These are phyloP conservation scores for Groenewaldozyma sp. DNA, from an alignment of 1,139 yeast species.

Conservation along the genomic window DNA sequence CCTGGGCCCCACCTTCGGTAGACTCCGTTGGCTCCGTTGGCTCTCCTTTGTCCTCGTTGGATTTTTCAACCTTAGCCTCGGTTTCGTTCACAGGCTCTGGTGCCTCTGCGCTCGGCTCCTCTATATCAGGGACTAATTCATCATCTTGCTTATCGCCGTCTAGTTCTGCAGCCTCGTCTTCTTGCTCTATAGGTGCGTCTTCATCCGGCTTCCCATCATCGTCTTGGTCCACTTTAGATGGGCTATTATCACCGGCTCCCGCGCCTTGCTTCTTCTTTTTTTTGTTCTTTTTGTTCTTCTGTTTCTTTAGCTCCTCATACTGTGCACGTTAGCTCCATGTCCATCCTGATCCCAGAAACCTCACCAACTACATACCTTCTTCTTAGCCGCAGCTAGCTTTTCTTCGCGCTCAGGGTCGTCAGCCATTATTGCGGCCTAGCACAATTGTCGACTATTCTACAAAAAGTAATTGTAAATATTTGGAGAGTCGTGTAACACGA, in stretches of 20 bases:
- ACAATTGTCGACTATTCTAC: too few species aligned
- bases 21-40: not conserved
- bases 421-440: constrained; percentile 2
- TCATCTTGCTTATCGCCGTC: not conserved
- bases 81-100: constrained; percentile 6
- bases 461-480: too few species aligned
- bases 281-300: constrained; percentile 40
- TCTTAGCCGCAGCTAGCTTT: constrained; percentile 55
- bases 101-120: constrained; percentile 3
- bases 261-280: constrained; percentile 27
- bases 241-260: constrained; percentile 14
- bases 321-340: constrained; percentile 10
- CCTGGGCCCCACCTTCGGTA: constrained; percentile 8
- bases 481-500: too few species aligned
- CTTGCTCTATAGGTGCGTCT: not conserved
- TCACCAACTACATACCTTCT: constrained; percentile 39
- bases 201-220: constrained; percentile 8
- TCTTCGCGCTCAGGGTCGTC: constrained; percentile 25
- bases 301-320: constrained; percentile 56
- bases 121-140: not conserved
- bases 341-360: too few species aligned
- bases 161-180: not conserved
- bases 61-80: constrained; percentile 7
- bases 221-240: constrained; percentile 11
- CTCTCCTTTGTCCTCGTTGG: not conserved